These are phyloP conservation scores for Botrytis tulipae DNA, from an alignment of 2,329 filamentous ascomycete genomes.

Conservation along the genomic window DNA sequence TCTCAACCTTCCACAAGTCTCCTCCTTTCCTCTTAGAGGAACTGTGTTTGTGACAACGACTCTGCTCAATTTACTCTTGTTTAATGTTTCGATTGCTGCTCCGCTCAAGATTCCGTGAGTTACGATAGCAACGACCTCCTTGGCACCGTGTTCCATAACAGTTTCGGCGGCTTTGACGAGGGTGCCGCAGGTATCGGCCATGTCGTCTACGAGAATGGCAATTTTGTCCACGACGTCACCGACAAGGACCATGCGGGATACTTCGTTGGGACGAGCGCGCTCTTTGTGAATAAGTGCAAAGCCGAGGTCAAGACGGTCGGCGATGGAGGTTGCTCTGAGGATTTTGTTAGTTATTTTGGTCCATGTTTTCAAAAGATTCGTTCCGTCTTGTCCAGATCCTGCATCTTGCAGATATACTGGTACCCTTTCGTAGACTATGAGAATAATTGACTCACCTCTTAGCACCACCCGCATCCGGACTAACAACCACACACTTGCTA, in stretches of 20 bases:
- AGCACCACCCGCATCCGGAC: slow-evolving; percentile 89
- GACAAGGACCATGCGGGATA: slow-evolving; percentile 92
- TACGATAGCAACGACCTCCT: slow-evolving; percentile 89
- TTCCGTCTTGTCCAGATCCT: not conserved
- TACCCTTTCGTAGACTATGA: not conserved
- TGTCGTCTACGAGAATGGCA: slow-evolving; percentile 95
- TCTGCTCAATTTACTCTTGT: slow-evolving; percentile 71
- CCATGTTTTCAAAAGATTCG: not conserved
- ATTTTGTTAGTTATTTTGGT: not conserved
- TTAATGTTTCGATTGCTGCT: slow-evolving; percentile 72
- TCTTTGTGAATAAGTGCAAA: slow-evolving; percentile 98
- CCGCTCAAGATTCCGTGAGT: slow-evolving; percentile 91
- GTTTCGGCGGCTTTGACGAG: slow-evolving; percentile 85
- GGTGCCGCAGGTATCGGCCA: slow-evolving; percentile 95
- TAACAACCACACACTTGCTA: slow-evolving; percentile 87
- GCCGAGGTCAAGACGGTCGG: slow-evolving; percentile 82
- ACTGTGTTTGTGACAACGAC: slow-evolving; percentile 92
- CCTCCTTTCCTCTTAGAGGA: slow-evolving; percentile 75
- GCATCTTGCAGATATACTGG: not conserved
- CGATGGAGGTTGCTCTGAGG: slow-evolving; percentile 78
- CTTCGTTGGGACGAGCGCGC: slow-evolving; percentile 84
- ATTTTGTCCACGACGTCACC: slow-evolving; percentile 89
- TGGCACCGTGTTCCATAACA: slow-evolving; percentile 81
- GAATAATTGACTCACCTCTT: slow-evolving; percentile 60
- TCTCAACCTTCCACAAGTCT: slow-evolving; percentile 74